Conservation (phyloP, 805 yeast genomes). For the Hyphopichia homilentoma region DNA sequence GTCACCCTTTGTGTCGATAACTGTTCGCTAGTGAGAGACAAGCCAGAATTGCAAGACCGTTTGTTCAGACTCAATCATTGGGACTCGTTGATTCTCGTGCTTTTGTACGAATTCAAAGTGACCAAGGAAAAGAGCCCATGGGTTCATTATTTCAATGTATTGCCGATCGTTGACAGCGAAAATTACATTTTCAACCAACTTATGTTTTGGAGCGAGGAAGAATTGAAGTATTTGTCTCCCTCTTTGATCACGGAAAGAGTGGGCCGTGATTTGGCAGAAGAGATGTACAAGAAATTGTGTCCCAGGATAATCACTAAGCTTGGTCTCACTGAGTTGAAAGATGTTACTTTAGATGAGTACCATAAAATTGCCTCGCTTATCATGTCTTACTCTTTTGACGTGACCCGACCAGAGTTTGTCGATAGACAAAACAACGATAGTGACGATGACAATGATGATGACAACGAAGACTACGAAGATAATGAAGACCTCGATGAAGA, state of each 20-base stretch:
- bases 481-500: constrained; percentile 7
- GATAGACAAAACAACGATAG: constrained; percentile 22
- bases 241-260: constrained; percentile 67
- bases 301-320: constrained; percentile 27
- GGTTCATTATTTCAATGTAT: constrained; percentile 65
- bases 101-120: constrained; percentile 56
- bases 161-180: constrained; percentile 48
- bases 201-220: constrained; percentile 75
- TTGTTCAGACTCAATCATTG: constrained; percentile 56
- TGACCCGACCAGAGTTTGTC: constrained; percentile 40
- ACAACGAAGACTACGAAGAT: constrained; percentile 15
- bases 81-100: constrained; percentile 70
- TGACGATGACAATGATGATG: constrained; percentile 19
- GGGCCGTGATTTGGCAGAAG: constrained; percentile 65
- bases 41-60: constrained; percentile 26
- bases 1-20: constrained; percentile 58
- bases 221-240: constrained; percentile 57
- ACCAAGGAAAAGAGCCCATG: constrained; percentile 52
- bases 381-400: constrained; percentile 90
- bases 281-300: constrained; percentile 48
- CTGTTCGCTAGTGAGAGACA: constrained; percentile 38
- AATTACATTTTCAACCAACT: constrained; percentile 52
- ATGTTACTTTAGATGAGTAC: constrained; percentile 53
- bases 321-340: constrained; percentile 26
- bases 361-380: constrained; percentile 74